Conservation (phyloP, 805 yeast genomes). For the Debaryomyces castellii region DNA sequence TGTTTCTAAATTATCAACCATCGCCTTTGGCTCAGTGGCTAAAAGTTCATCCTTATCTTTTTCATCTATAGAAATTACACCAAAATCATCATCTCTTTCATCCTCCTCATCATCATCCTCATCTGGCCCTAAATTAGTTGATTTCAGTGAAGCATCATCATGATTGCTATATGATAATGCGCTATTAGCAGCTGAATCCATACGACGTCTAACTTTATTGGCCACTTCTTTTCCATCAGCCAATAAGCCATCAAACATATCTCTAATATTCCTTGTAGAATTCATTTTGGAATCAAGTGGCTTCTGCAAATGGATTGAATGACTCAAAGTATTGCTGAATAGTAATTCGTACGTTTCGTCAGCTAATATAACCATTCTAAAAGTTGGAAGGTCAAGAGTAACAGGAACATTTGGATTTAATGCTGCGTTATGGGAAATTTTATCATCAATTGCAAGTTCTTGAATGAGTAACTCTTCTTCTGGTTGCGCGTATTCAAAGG, state of each 20-base stretch:
- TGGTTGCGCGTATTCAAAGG: slow-evolving; percentile 87
- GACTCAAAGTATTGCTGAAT: slow-evolving; percentile 66
- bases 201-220: slow-evolving; percentile 80
- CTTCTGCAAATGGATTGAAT: slow-evolving; percentile 65
- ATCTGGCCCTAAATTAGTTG: slow-evolving; percentile 18
- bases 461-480: slow-evolving; percentile 37
- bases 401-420: slow-evolving; percentile 79
- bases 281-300: slow-evolving; percentile 47
- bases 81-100: slow-evolving; percentile 46
- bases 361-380: slow-evolving; percentile 90
- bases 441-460: slow-evolving; percentile 36
- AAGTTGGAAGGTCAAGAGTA: slow-evolving; percentile 76
- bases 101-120: slow-evolving; percentile 39
- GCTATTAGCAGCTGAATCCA: slow-evolving; percentile 64
- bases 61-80: slow-evolving; percentile 38
- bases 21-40: slow-evolving; percentile 49
- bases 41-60: slow-evolving; percentile 48
- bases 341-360: slow-evolving; percentile 90
- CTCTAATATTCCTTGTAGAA: slow-evolving; percentile 64
- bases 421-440: slow-evolving; percentile 69
- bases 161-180: slow-evolving; percentile 14
- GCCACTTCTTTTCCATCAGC: slow-evolving; percentile 95
- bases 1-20: slow-evolving; percentile 25
- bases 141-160: slow-evolving; percentile 24
- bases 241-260: slow-evolving; percentile 85